Evolutionary conservation across 139 green algal genomes (phyloP), one percentile per base, ranked within the genome.

Genomic region (Nannochloris sp.): DNA sequence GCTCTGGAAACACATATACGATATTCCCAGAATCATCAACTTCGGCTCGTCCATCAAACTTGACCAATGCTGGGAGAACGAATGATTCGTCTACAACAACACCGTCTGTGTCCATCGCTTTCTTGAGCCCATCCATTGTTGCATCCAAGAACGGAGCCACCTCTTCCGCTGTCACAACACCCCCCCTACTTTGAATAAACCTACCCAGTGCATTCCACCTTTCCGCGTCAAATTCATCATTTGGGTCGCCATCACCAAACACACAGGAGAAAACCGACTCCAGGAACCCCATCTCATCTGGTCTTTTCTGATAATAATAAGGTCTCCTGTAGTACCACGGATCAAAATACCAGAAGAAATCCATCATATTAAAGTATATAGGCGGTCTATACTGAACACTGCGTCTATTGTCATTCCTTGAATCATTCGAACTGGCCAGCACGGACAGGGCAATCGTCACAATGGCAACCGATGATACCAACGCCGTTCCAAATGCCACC

Each of bases 221-320:
- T 36, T 61, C 44, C 54, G 85, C 75, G 40, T 97, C 88, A 19
- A 81, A 91, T 29, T 60, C 76, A 4, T 67, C 36, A 63, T 98
- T 98, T 9, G 91, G 90, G 72, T 98, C 81, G 0, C 92, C 92
- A 72, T 98, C 92, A 0, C 92, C 92, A 81, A 98, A 97, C 43
- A 98, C 92, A 69, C 95, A 97, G 4, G 73, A 87, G 71, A 97
- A 97, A 23, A 96, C 80, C 4, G 82, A 61, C 75, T 96, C 85
- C 34, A 94, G 64, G 49, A 96, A 95, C 50, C 69, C 86, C 72
- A 94, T 82, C 44, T 51, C 27, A 37, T 57, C 24, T 5, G 16
- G 23, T 15, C 37, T 14, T 21, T 64, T 31, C 9, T 10, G 7
- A 15, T 19, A 54, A 27, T 19, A 18, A 11, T n/a, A 15, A 19